Conservation (phyloP, 371 early-diverging fungal species). For the Rhizopus microsporus region DNA sequence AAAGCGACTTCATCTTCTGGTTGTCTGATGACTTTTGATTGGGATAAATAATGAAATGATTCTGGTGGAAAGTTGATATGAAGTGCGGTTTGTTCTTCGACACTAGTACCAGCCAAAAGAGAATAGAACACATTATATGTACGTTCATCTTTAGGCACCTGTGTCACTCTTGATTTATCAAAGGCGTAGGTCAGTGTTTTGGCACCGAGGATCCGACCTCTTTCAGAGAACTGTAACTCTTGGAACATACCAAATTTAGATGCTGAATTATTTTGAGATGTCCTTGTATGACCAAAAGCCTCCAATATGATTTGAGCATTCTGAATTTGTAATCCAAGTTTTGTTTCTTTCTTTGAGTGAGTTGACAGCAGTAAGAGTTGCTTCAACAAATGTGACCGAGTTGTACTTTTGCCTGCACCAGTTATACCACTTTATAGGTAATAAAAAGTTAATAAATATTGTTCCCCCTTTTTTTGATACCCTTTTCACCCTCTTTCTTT, state of each 20-base stretch:
- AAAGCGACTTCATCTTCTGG: conserved; percentile 39
- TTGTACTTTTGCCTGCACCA: conserved; percentile 77
- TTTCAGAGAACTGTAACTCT: conserved; percentile 78
- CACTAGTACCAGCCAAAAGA: conserved; percentile 63
- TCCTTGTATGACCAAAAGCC: conserved; percentile 67
- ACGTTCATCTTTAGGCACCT: conserved; percentile 61
- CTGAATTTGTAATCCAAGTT: conserved; percentile 62
- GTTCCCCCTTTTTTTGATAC: not conserved
- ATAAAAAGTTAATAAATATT: conserved; percentile 15
- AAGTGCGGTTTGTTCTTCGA: conserved; percentile 55
- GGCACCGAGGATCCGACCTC: conserved; percentile 78
- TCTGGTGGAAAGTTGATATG: conserved; percentile 55
- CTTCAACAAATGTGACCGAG: conserved; percentile 59
- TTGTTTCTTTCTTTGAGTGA: conserved; percentile 55
- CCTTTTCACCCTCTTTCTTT: conserved; percentile 1
- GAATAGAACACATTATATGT: conserved; percentile 88
- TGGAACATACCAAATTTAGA: conserved; percentile 77
- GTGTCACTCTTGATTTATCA: conserved; percentile 73
- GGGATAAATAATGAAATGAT: conserved; percentile 53
- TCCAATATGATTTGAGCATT: conserved; percentile 60
- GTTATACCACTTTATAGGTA: conserved; percentile 59
- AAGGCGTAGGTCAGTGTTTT: conserved; percentile 82
- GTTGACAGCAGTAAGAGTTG: conserved; percentile 65
- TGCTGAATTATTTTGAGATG: conserved; percentile 62
- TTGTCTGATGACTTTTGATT: conserved; percentile 42